phyloP scores from a whole-genome alignment of 768 basidiomycete genomes.

The Collybia sp. region DNA sequence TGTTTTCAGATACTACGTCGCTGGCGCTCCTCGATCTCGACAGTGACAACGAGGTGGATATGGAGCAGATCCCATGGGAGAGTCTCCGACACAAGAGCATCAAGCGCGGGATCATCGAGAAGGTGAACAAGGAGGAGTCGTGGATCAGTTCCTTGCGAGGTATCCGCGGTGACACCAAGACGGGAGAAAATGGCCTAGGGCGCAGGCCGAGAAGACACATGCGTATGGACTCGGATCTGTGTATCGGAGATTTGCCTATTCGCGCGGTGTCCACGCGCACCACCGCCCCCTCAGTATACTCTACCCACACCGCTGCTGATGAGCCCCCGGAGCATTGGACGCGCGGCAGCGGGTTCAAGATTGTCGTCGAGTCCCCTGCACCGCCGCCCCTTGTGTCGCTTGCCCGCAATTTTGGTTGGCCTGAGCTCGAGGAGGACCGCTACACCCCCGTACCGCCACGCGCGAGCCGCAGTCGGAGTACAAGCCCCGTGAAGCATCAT shows the following conservation, averaged over 20 bases:
- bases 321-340: slow-evolving; percentile 16
- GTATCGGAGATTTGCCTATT: slow-evolving; percentile 9
- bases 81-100: slow-evolving; percentile 46
- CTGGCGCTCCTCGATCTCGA: slow-evolving; percentile 19
- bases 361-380: slow-evolving; percentile 30
- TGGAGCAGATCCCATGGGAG: slow-evolving; percentile 33
- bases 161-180: slow-evolving; percentile 9
- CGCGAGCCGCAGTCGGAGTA: slow-evolving; percentile 15
- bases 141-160: slow-evolving; percentile 27
- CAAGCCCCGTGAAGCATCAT: background rate
- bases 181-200: background rate
- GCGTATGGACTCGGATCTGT: slow-evolving; percentile 21
- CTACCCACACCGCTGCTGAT: slow-evolving; percentile 8
- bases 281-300: slow-evolving; percentile 1
- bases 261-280: background rate
- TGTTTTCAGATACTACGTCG: slow-evolving; percentile 12
- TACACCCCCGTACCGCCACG: slow-evolving; percentile 36
- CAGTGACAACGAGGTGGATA: slow-evolving; percentile 7
- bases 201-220: slow-evolving; percentile 13
- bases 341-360: slow-evolving; percentile 35
- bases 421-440: slow-evolving; percentile 22
- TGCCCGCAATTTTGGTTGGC: slow-evolving; percentile 5
- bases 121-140: slow-evolving; percentile 27
- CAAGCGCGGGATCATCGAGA: slow-evolving; percentile 43
- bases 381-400: slow-evolving; percentile 9